Evolutionary conservation across 305 asterid genomes (phyloP), one percentile per base, ranked within the genome.

Genomic region (Rubia peregrina): DNA sequence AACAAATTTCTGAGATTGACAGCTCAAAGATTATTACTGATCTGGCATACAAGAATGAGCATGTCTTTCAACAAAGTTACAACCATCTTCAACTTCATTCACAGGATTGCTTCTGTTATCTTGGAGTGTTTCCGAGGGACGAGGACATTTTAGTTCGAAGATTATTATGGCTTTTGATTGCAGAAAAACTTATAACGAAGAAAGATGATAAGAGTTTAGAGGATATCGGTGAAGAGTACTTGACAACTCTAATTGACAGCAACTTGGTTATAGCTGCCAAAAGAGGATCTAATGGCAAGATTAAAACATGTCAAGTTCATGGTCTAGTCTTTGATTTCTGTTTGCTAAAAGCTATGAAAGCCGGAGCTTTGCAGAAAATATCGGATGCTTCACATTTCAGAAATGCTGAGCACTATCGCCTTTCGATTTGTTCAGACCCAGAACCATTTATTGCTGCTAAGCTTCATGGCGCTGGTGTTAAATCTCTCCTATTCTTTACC

Each of bases 211-310:
- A 22, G 33, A 57, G 62, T 21, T 57, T 57, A 57, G 62, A 57
- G 30, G 33, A 57, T 21, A 10, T 8, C 21, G 62, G 12, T 8
- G 62, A n/a, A 13, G 62, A 21, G 5, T 57, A 21, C 62, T 57
- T 57, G 33, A 9, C 13, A 10, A 19, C 26, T 22, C 62, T 57
- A 57, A 57, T 57, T 57, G 62, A n/a, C 33, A 57, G 62, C 4
- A 57, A 21, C 62, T 57, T 57, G 62, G 62, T 57, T 57, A 57
- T 21, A n/a, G 62, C 33, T 21, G 33, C 62, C 62, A 57, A 57
- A 57, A 57, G 36, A 21, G 30, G 62, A 8, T 57, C 62, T 57
- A 21, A 57, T 57, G 62, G 62, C 30, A 57, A 57, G 30, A 24
- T 57, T 7, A 57, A 57, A 57, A 57, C 62, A 57, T 57, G 62